phyloP scores from a whole-genome alignment of 2,329 filamentous ascomycete genomes.

The Scedosporium boydii region DNA sequence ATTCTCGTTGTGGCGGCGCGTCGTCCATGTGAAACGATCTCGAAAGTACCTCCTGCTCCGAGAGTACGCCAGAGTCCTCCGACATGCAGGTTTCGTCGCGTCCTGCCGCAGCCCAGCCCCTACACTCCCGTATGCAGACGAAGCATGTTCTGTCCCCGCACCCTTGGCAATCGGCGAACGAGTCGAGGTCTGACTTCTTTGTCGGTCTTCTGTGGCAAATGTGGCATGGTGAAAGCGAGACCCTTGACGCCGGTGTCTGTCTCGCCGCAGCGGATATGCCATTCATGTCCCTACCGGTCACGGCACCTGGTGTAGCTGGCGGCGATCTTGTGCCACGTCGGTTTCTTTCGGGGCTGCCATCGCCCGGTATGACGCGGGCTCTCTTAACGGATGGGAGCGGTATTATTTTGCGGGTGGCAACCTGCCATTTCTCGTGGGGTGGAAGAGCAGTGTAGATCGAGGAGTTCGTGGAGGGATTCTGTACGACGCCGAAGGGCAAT shows the following conservation, averaged over 20 bases:
- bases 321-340: slow-evolving; percentile 20
- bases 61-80: slow-evolving; percentile 13
- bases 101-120: slow-evolving; percentile 29
- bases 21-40: slow-evolving; percentile 43
- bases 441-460: slow-evolving; percentile 16
- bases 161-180: slow-evolving; percentile 53
- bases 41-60: slow-evolving; percentile 26
- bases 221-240: slow-evolving; percentile 46
- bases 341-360: not conserved
- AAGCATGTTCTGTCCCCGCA: slow-evolving; percentile 57
- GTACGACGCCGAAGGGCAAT: slow-evolving; percentile 14
- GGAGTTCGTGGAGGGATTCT: slow-evolving; percentile 15
- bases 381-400: slow-evolving; percentile 13
- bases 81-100: slow-evolving; percentile 33
- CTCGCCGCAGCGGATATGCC: not conserved
- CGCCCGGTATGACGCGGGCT: not conserved
- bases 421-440: slow-evolving; percentile 15
- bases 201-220: slow-evolving; percentile 58
- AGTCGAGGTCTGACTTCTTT: slow-evolving; percentile 56
- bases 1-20: slow-evolving; percentile 12
- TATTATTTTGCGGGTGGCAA: slow-evolving; percentile 19
- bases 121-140: slow-evolving; percentile 58
- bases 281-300: slow-evolving; percentile 4
- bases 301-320: slow-evolving; percentile 11
- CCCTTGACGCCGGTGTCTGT: not conserved